Base-by-base conservation (phyloP, 1,284 basidiomycete genomes). In the Ustilago nuda region DNA sequence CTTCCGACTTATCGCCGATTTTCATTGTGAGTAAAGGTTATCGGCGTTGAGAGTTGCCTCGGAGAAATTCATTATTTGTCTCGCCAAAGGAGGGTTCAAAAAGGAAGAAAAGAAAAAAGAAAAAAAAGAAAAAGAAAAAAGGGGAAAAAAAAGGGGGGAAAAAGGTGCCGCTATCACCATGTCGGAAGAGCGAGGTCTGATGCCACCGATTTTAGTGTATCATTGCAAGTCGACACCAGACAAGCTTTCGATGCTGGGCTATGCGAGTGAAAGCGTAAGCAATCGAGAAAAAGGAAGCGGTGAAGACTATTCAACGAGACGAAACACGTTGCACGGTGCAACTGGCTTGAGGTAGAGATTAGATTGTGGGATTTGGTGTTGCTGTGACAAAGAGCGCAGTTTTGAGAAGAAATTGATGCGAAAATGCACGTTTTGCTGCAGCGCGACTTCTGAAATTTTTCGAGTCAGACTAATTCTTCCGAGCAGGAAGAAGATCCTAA, bases 1-100 rank as follows among this genome's bases (percentile, higher is more conserved):
- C 2, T 50, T 54, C 62, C 67, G 67, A 50, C n/a, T 23, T 8
- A 58, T 58, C 56, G 8, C 56, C 33, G 43, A 37, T 58, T 15
- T 11, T 2, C 15, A 2, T 41, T 15, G 0, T 30, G 15, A 15
- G 13, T 43, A 43, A 1, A 19, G 43, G n/a, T 2, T 8, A 56
- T 56, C 54, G 54, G 54, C 23, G 54, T 43, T 56, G 53, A 11
- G 13, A 19, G 36, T 19, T 7, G 3, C 37, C 2, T 19, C 52
- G 30, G 23, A 15, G n/a, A 46, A 15, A 9, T 13, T 27, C 23
- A 27, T 27, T 53, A 35, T 35, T 33, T 59, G 11, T 13, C 17
- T 43, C 48, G 48, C 27, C 19, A 37, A 27, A 27, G 2, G 23
- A 27, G 23, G 23, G 23, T 32, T 13, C 51, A 46, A 12, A 13